These are phyloP conservation scores for Colletotrichum noveboracense DNA, from an alignment of 2,329 filamentous ascomycete genomes.

Conservation along the genomic window DNA sequence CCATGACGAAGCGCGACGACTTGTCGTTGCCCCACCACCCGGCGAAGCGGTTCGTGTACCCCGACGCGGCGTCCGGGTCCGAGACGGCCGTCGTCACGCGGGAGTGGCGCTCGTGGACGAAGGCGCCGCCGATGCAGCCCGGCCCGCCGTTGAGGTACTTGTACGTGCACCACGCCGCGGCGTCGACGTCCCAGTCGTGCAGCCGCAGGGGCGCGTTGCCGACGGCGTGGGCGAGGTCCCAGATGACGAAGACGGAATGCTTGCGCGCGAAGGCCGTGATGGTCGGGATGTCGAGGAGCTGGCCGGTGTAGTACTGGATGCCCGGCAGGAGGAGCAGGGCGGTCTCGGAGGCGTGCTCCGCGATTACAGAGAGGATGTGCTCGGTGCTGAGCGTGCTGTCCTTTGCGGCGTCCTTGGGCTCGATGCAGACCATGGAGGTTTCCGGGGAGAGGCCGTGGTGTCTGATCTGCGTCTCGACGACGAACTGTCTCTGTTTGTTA, in stretches of 20 bases:
- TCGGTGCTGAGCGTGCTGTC: slow-evolving; percentile 71
- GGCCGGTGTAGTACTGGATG: slow-evolving; percentile 91
- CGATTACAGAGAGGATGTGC: slow-evolving; percentile 75
- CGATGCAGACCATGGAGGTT: slow-evolving; percentile 72
- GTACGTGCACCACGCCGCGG: slow-evolving; percentile 92
- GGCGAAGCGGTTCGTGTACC: slow-evolving; percentile 70
- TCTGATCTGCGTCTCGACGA: slow-evolving; percentile 76
- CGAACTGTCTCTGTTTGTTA: slow-evolving; percentile 59
- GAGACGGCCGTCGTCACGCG: slow-evolving; percentile 50
- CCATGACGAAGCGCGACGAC: slow-evolving; percentile 79
- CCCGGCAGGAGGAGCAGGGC: slow-evolving; percentile 83
- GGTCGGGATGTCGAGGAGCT: slow-evolving; percentile 80
- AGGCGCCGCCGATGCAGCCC: slow-evolving; percentile 79
- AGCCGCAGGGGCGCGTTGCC: slow-evolving; percentile 82
- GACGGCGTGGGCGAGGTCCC: slow-evolving; percentile 87
- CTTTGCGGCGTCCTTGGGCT: slow-evolving; percentile 51
- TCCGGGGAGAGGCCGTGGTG: slow-evolving; percentile 69
- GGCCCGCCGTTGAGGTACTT: slow-evolving; percentile 92
- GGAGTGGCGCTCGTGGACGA: slow-evolving; percentile 79
- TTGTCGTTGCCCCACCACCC: slow-evolving; percentile 93
- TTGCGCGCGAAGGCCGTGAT: slow-evolving; percentile 81
- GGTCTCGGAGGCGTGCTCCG: slow-evolving; percentile 73
- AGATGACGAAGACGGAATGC: slow-evolving; percentile 76
- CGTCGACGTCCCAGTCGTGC: slow-evolving; percentile 91
- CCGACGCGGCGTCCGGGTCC: slow-evolving; percentile 37